Base-by-base conservation (phyloP, 306 rosid genomes). In the Prunus salicina region DNA sequence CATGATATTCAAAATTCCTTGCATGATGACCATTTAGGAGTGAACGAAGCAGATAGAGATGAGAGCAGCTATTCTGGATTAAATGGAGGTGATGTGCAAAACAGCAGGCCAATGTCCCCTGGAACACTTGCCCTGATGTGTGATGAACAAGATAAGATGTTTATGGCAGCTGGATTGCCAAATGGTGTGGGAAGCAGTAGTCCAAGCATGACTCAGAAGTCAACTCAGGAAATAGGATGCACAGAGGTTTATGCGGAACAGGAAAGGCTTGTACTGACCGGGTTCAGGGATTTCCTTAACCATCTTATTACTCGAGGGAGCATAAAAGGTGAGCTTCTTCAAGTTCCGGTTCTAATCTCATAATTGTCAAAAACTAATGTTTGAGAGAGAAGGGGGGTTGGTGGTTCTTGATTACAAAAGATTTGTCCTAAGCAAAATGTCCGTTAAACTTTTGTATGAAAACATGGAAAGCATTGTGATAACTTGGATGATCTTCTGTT, bases 111-210 rank as follows among this genome's bases (percentile, higher is more conserved):
- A 60, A 30, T 85, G 78, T 91, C 97, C 47, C 97, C 97, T 10
- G 91, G 84, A 79, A 89, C 97, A 18, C 87, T 85, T 53, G 88
- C 92, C 55, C 86, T 89, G 84, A 84, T 88, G 97, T 91, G 97
- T 84, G 88, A 91, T 79, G 97, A 91, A 87, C 82, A 79, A 55
- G 90, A 82, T 79, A 81, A 34, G 57, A 80, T 83, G 70, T 73
- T 87, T 83, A 74, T 80, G 66, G 81, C 82, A 45, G 75, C 80
- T 83, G 83, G 76, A 50, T 79, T 80, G 69, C 79, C 84, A 52
- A 82, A 66, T 75, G 82, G 81, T 68, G 77, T 45, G 25, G 66
- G 78, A 56, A 34, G 67, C 61, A 20, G 76, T 68, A 28, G 71
- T 76, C 84, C 71, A 69, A 80, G 82, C 79, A 63, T 62, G 24